Evolutionary conservation across 78 protist genomes (phyloP), one percentile per base, ranked within the genome.

Genomic region (Isochrysis galbana): DNA sequence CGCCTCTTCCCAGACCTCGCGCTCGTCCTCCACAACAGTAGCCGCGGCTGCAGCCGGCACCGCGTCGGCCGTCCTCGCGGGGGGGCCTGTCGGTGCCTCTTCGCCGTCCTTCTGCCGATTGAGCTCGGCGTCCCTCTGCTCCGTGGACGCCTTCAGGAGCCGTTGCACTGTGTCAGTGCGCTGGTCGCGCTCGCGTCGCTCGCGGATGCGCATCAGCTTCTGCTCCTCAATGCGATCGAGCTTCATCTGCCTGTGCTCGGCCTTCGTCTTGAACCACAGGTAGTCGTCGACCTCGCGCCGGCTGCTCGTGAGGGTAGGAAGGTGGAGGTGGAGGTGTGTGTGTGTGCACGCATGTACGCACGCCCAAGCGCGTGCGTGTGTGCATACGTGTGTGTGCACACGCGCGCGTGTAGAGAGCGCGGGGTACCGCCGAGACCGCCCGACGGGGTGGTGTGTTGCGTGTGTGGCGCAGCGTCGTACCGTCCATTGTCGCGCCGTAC

Each of bases 191-290:
- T 1, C 84, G 36, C 32, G 44, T 29, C 47, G 44, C 32, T 39
- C 44, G 10, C 84, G 44, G 29, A 77, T 42, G 19, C 84, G 84
- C 84, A 77, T 77, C 36, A 77, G 47, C 84, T 77, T 77, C 47
- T 77, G 84, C 84, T 77, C 84, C 4, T 77, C 47, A 17, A 77
- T 42, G 14, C 84, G 44, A 26, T 77, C 84, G 34, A 77, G 44
- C 46, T 77, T 77, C 46, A 22, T 39, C 47, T 77, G 84, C 36
- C 19, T 23, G n/a, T 39, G 2, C 84, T 77, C 84, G 32, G 84
- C 84, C 47, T 1, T 1, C n/a, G 0, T 22, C 84, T 77, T 77
- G 17, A 46, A 19, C 47, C 36, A 22, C 2, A 77, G 84, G 21
- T 39, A 77, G 47, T 34, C 84, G 21, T 77, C 23, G 1, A 77